A percentile compares a stretch with the other conserved stretches of the same genome.
Conservation (phyloP, 352 stramenopile species). For the Globisporangium megalacanthum region DNA sequence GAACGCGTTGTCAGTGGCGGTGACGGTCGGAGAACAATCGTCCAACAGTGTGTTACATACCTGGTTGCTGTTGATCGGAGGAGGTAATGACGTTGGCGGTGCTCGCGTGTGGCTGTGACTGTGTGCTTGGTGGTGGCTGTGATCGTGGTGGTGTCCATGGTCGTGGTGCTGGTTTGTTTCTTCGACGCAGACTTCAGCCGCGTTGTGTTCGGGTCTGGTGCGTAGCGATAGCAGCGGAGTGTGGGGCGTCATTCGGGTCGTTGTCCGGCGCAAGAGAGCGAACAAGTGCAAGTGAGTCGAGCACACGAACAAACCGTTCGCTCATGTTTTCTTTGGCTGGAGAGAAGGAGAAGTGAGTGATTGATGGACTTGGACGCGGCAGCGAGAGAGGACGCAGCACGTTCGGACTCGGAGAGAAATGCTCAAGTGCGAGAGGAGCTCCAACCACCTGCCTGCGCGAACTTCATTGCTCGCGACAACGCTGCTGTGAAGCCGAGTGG, state of each 20-base stretch:
- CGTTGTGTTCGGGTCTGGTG: slow-evolving; percentile 7
- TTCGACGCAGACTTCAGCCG: slow-evolving; percentile 3
- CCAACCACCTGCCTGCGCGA: not conserved
- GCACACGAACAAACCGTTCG: not conserved
- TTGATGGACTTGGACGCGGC: not conserved
- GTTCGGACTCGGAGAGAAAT: slow-evolving; percentile 3
- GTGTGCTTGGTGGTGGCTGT: slow-evolving; percentile 13
- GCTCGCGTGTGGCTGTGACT: slow-evolving; percentile 1
- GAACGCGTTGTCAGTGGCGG: not conserved
- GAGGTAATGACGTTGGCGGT: slow-evolving; percentile 27
- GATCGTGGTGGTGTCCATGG: slow-evolving; percentile 5
- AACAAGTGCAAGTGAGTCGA: not conserved
- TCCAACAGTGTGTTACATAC: slow-evolving; percentile 13
- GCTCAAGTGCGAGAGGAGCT: slow-evolving; percentile 2
- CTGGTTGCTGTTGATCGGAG: slow-evolving; percentile 47
- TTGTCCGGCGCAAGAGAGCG: not conserved
- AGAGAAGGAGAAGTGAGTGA: not conserved
- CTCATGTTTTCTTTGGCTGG: not conserved
- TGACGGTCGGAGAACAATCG: no score
- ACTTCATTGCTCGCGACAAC: no score
- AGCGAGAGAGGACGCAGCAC: not conserved
- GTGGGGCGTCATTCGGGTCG: no score
- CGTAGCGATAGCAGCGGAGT: not conserved
- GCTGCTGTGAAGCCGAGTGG: not conserved
- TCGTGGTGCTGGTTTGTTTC: slow-evolving; percentile 12